A percentile compares a stretch with the other conserved stretches of the same genome.
phyloP scores from a whole-genome alignment of 345 rosid species.

The Xanthoceras sorbifolium region DNA sequence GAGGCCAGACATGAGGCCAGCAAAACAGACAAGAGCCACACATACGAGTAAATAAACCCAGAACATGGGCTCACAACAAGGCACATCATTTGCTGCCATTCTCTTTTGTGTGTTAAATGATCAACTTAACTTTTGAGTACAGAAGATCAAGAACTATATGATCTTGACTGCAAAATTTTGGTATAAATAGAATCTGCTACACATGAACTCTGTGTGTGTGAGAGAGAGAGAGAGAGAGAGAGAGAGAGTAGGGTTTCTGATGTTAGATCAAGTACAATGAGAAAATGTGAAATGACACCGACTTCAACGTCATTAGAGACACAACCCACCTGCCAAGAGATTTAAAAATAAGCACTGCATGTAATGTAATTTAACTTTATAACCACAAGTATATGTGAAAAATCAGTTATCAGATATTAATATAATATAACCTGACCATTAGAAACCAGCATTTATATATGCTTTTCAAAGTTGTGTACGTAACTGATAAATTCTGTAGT shows the following conservation, averaged over 20 bases:
- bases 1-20: constrained; percentile 94
- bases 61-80: constrained; percentile 85
- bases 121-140: background rate
- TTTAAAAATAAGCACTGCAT: constrained; percentile 1
- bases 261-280: background rate
- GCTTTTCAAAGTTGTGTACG: background rate
- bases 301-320: constrained; percentile 32
- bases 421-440: background rate
- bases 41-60: constrained; percentile 65
- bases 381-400: background rate
- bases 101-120: background rate
- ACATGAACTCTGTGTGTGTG: too few relatives aligned
- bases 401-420: background rate
- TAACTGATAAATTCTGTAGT: background rate
- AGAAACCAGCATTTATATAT: too few relatives aligned
- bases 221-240: background rate
- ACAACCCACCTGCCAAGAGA: constrained; percentile 27
- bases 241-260: background rate
- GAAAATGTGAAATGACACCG: constrained; percentile 25
- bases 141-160: background rate
- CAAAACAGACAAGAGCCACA: constrained; percentile 60
- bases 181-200: background rate
- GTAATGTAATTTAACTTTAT: background rate
- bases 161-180: background rate
- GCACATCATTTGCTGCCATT: constrained; percentile 92